phyloP scores from a whole-genome alignment of 2,329 filamentous ascomycete species.

The Eutypa lata region DNA sequence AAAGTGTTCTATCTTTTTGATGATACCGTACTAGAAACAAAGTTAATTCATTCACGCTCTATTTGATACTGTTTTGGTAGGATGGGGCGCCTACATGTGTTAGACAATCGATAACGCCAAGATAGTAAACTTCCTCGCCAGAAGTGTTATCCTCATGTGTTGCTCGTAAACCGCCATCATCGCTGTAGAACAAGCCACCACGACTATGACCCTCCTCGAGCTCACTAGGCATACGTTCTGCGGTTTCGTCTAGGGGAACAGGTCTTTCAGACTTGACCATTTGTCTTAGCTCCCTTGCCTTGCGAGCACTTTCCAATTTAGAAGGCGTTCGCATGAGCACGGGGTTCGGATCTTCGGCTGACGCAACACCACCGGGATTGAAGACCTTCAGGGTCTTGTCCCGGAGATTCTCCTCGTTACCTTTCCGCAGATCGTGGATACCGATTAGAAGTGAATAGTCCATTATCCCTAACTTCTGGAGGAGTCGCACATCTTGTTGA shows the following conservation, averaged over 20 bases:
- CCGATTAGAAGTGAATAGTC: conserved; percentile 95
- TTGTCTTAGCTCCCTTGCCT: conserved; percentile 85
- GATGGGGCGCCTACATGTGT: conserved; percentile 71
- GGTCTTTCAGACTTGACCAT: conserved; percentile 92
- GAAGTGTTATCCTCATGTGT: conserved; percentile 85
- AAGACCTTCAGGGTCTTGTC: conserved; percentile 91
- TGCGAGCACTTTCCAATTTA: conserved; percentile 85
- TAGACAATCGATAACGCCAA: conserved; percentile 96
- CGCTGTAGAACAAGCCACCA: conserved; percentile 79
- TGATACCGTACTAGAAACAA: conserved; percentile 71
- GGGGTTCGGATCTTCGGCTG: conserved; percentile 53
- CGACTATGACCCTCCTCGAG: conserved; percentile 72
- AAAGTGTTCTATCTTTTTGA: conserved; percentile 95
- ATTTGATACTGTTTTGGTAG: not conserved
- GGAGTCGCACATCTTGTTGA: conserved; percentile 76
- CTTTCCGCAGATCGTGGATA: conserved; percentile 84
- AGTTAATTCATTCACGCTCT: conserved; percentile 13
- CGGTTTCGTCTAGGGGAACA: conserved; percentile 82
- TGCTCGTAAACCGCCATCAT: conserved; percentile 89
- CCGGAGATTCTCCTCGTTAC: conserved; percentile 91
- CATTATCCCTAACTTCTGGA: conserved; percentile 94
- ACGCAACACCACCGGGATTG: conserved; percentile 73
- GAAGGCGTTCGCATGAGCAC: conserved; percentile 85
- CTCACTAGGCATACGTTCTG: conserved; percentile 86
- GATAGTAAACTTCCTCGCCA: conserved; percentile 93